phyloP scores from a whole-genome alignment of 1,284 basidiomycete genomes.

The Sporisorium exsertum region DNA sequence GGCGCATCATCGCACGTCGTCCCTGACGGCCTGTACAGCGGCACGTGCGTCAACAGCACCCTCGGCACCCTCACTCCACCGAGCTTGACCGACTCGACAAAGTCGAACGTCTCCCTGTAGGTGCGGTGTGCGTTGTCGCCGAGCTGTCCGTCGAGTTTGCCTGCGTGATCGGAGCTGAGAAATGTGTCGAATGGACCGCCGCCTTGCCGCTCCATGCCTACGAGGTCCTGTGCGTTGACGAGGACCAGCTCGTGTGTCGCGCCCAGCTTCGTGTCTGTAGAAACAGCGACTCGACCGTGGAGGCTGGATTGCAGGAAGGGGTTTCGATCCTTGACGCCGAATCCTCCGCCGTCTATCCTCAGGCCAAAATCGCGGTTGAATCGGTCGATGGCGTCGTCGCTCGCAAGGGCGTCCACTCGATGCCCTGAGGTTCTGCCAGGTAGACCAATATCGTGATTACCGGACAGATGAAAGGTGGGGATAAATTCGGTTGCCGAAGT shows the following conservation, averaged over 20 bases:
- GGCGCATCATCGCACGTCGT: slow-evolving; percentile 38
- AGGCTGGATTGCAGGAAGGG: slow-evolving; percentile 17
- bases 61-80: slow-evolving; percentile 29
- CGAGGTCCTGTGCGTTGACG: slow-evolving; percentile 56
- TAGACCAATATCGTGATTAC: slow-evolving; percentile 62
- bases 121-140: slow-evolving; percentile 37
- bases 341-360: slow-evolving; percentile 31
- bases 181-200: slow-evolving; percentile 36
- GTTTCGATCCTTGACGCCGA: slow-evolving; percentile 32
- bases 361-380: slow-evolving; percentile 37
- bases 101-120: slow-evolving; percentile 43
- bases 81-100: slow-evolving; percentile 42
- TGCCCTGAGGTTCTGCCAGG: slow-evolving; percentile 23
- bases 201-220: slow-evolving; percentile 53
- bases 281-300: slow-evolving; percentile 54
- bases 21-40: slow-evolving; percentile 40
- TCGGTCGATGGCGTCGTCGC: slow-evolving; percentile 27
- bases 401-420: slow-evolving; percentile 21
- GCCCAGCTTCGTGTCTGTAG: slow-evolving; percentile 16
- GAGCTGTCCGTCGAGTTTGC: slow-evolving; percentile 38
- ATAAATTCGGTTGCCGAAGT: slow-evolving; percentile 29
- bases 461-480: slow-evolving; percentile 49
- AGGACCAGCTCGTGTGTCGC: slow-evolving; percentile 60
- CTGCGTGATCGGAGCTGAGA: slow-evolving; percentile 25
- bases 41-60: slow-evolving; percentile 59